Evolutionary conservation across 1,284 basidiomycete genomes (phyloP), one percentile per base, ranked within the genome.

Genomic region (Veloboletus limbatus): DNA sequence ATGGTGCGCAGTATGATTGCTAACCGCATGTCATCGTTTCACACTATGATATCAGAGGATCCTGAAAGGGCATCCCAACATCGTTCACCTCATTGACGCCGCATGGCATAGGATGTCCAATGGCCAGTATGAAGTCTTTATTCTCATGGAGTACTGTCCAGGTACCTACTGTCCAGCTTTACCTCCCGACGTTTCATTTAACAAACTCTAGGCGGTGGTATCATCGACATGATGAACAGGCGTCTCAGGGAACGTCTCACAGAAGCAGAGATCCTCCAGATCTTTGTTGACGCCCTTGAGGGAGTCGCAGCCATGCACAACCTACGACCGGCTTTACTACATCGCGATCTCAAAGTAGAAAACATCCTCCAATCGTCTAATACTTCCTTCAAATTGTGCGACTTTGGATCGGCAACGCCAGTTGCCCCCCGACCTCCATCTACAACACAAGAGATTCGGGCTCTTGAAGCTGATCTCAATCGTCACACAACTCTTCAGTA

Each of bases 201-300:
- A 32, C 48, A 9, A 22, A 35, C 5, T 40, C 1, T 53, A 92
- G 91, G 94, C 35, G 97, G 97, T 21, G 97, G 97, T 31, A 97
- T 99, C 58, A 98, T 99, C 69, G 97, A 99, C 70, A 92, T 99
- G 82, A 92, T 99, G 87, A 99, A 99, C 69, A 85, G 94, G 56
- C 81, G 96, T 40, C 77, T 99, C 31, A 82, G 95, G 41, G 92
- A 98, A 66, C 82, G 97, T 20, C 76, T 99, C 37, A 92, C 91
- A 3, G 97, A 99, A 69, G 78, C 84, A 22, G 97, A 99, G 68
- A 98, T 99, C 59, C 78, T 99, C 40, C 92, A 94, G 67, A 98
- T 99, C 62, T 99, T 99, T 66, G 88, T 94, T 21, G 93, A 97
- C 60, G 90, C 94, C 17, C 93, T 90, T 63, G 92, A 96, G 69